Evolutionary conservation across 192 early-diverging fungal genomes (phyloP), one percentile per base, ranked within the genome.

Genomic region (Umbelopsis isabellina): DNA sequence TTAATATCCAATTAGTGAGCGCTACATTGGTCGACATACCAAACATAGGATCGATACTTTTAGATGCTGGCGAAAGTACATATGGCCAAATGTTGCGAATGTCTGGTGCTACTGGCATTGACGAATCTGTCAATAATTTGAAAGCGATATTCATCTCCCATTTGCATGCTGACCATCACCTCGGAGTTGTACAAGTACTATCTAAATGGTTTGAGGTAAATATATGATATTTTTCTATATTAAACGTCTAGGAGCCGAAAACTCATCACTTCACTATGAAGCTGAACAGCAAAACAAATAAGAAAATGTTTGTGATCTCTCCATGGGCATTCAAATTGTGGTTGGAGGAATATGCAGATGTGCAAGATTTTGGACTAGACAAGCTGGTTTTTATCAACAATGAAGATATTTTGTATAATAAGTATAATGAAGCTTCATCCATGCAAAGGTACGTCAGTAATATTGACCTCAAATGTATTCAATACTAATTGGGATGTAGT

Each of bases 141-240:
- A 82, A 84, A 65, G 78, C 91, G 10, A 71, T 99, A 61, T 98
- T 95, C 79, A 84, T 99, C 10, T 97, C 95, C 45, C 97, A 99
- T 76, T 79, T 99, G 82, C 97, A 99, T 77, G 98, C 96, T 27
- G 98, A 99, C 79, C 98, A 99, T 72, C 98, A 98, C 75, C 79
- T 99, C 21, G 98, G 98, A 3, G 80, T 89, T 4, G 80, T 94
- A 6, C 75, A 86, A 27, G 67, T 99, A 47, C 79, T 99, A 65
- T 81, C 76, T 21, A 84, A 86, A 65, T 90, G 94, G 88, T 87
- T 82, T 66, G 70, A 87, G 82, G 83, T 92, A 82, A 66, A 48
- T 4, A n/a, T 35, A 1, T 13, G 45, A 65, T 25, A 21, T 3
- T 61, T 49, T 49, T 1, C 6, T 49, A 49, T 1, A 30, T 30